Percentiles rank a stretch among this genome's conserved stretches.
Conservation (phyloP, 257 asterid genomes). For the Primulina huaijiensis region DNA sequence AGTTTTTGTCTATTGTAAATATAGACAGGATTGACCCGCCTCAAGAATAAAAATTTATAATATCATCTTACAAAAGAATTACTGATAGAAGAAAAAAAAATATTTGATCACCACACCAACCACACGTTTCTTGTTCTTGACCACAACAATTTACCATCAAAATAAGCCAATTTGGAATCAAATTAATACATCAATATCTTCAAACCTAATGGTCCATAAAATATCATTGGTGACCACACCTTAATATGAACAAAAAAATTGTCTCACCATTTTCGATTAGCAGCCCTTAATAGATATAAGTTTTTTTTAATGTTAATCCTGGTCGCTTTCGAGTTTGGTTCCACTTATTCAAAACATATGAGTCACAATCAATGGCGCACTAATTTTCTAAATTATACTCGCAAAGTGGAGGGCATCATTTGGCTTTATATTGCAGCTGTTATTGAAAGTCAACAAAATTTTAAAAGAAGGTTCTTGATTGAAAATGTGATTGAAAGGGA, state of each 20-base stretch:
- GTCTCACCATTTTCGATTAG: not conserved
- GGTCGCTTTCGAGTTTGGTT: constrained; percentile 37
- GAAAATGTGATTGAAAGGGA: no score
- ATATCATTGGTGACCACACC: constrained; percentile 27
- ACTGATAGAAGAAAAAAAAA: no score
- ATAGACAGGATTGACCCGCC: no score
- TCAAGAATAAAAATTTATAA: no score
- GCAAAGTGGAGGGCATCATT: not conserved
- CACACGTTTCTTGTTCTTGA: not conserved
- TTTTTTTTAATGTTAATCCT: not conserved
- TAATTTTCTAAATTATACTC: constrained; percentile 10
- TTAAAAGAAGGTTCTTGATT: no score
- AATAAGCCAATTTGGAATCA: not conserved
- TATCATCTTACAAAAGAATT: no score
- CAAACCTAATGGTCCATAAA: constrained; percentile 22
- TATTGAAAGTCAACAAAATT: not conserved
- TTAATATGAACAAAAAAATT: constrained; percentile 4
- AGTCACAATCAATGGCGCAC: constrained; percentile 7
- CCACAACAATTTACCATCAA: not conserved
- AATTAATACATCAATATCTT: not conserved
- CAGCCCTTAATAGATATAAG: constrained; percentile 27
- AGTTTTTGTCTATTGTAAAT: no score
- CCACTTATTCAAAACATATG: not conserved
- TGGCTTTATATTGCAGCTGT: not conserved
- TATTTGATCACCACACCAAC: not conserved